phyloP scores from a whole-genome alignment of 1,139 yeast species.

The Nadsonia commutata region DNA sequence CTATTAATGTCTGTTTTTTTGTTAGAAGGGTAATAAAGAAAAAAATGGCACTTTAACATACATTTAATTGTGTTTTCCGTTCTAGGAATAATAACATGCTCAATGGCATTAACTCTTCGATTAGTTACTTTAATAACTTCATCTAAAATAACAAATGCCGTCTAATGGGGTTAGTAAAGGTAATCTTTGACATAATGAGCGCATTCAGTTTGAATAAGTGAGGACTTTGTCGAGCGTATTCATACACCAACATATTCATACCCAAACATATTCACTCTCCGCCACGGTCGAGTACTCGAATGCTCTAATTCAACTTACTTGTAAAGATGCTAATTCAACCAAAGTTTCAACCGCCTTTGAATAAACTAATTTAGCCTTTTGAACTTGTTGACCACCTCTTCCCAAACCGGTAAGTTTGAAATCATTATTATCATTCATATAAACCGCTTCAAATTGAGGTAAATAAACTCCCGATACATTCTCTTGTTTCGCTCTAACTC shows the following conservation, averaged over 20 bases:
- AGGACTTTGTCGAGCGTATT: no score
- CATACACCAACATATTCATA: no score
- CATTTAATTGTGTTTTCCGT: constrained; percentile 85
- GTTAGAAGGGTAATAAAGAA: constrained; percentile 1
- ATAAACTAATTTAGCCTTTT: constrained; percentile 83
- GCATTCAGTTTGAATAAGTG: no score
- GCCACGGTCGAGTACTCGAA: no score
- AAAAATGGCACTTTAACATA: constrained; percentile 6
- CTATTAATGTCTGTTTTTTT: constrained; percentile 82
- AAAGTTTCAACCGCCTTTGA: constrained; percentile 91
- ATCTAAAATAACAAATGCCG: constrained; percentile 90
- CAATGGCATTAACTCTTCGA: constrained; percentile 97
- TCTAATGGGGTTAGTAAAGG: constrained; percentile 20
- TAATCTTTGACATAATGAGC: no score
- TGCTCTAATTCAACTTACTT: constrained; percentile 23
- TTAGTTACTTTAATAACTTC: constrained; percentile 96
- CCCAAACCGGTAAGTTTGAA: constrained; percentile 95
- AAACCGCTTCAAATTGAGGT: constrained; percentile 80
- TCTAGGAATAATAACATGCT: constrained; percentile 94
- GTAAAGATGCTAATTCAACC: constrained; percentile 83
- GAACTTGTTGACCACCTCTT: constrained; percentile 97
- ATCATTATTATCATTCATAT: constrained; percentile 76
- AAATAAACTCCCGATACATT: constrained; percentile 91
- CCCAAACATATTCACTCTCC: no score
- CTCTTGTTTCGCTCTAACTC: constrained; percentile 83